Base-by-base conservation (phyloP, 352 stramenopile genomes). In the Globisporangium perplexum region DNA sequence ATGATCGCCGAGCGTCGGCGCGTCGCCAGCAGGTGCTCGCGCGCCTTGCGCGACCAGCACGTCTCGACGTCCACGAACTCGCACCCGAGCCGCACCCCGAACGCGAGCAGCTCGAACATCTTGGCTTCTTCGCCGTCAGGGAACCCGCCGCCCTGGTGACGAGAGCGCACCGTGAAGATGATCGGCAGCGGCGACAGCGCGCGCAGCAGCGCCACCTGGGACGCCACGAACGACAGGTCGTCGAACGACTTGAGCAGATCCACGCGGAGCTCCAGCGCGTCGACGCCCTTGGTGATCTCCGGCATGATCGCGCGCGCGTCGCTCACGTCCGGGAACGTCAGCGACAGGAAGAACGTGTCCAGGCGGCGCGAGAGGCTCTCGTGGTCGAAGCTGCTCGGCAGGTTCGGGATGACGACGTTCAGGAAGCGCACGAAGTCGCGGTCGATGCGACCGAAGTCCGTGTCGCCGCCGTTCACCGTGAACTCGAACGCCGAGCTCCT, bases 51-150 rank as follows among this genome's bases (percentile, higher is more conserved):
- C 22, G 77, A 78, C 79, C 80, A 90, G 60, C 77, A 90, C 33
- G 88, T 94, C 68, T 99, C 97, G 41, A 99, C 84, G 68, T 99
- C 97, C 38, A 99, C 74, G 50, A 98, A 95, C 66, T 99, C 96
- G 43, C 94, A 96, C 15, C 93, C 96, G 50, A 91, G 82, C 3
- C 93, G 86, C 53, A 99, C 70, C 42, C 94, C 95, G 30, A 97
- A 72, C 10, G 86, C 67, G 17, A 98, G 75, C 47, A 98, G 64
- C 31, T 93, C 66, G 59, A 90, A 86, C 68, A 93, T 86, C 46
- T 88, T 88, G 55, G 82, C 79, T 58, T 90, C 74, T 45, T 92
- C 58, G 50, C 96, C 90, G 69, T 98, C 87, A 4, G 90, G 90
- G 73, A 97, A 98, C 18, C 79, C 92, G 50, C 96, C 96, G 36